Conservation (phyloP, 345 rosid species). For the Murraya paniculata region DNA sequence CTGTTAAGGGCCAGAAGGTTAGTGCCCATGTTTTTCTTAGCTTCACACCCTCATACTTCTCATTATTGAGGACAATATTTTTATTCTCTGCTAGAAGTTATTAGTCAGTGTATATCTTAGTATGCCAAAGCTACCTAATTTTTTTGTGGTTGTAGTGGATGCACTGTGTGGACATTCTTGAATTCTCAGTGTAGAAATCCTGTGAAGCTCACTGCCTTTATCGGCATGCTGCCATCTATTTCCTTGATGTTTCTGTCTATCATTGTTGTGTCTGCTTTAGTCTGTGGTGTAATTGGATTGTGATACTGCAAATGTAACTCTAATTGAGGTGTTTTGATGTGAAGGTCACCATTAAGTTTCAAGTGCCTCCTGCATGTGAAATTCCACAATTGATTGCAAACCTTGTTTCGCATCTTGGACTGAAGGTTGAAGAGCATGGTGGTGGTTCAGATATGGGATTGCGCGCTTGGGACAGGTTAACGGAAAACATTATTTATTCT, state of each 20-base stretch:
- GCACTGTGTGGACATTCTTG: background rate
- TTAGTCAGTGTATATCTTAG: background rate
- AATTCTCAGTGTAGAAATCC: background rate
- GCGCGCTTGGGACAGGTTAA: slow-evolving; percentile 94
- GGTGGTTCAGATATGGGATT: slow-evolving; percentile 77
- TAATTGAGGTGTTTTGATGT: slow-evolving; percentile 12
- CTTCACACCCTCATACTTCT: background rate
- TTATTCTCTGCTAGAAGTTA: background rate
- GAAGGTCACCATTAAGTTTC: slow-evolving; percentile 80
- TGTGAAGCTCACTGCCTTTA: background rate
- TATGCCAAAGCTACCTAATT: background rate
- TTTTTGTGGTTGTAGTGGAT: background rate
- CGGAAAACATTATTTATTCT: background rate
- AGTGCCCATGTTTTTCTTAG: background rate
- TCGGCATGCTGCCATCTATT: background rate
- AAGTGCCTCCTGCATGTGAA: slow-evolving; percentile 72
- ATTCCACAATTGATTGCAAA: slow-evolving; percentile 69
- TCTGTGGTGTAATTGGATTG: background rate
- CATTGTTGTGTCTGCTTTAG: background rate
- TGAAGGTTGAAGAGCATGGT: slow-evolving; percentile 60
- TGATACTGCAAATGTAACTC: background rate
- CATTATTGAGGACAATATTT: background rate
- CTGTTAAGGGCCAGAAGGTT: slow-evolving; percentile 94
- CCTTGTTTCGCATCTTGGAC: slow-evolving; percentile 76
- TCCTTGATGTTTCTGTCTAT: background rate